phyloP scores from a whole-genome alignment of 2,329 filamentous ascomycete genomes.

The Pseudogymnoascus sp. region DNA sequence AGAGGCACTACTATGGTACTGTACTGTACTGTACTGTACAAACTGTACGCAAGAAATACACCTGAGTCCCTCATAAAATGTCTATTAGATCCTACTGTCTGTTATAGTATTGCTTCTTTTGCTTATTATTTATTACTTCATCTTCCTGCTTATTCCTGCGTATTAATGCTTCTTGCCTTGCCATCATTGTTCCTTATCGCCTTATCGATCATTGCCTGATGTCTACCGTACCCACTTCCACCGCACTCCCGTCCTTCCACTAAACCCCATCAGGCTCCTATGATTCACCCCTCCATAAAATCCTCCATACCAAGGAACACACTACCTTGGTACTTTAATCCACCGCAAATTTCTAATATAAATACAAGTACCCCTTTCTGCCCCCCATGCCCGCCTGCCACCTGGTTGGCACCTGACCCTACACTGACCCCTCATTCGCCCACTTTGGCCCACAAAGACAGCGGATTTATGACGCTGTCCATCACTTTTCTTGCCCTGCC shows the following conservation, averaged over 20 bases:
- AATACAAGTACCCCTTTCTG: background rate
- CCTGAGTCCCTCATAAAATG: background rate
- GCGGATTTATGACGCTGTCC: constrained; percentile 1
- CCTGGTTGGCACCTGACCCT: constrained; percentile 8
- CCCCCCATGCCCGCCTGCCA: background rate
- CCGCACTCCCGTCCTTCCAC: background rate
- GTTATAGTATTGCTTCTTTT: background rate
- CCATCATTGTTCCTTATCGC: too few relatives aligned
- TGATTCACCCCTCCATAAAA: constrained; percentile 2
- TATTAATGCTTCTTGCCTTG: background rate
- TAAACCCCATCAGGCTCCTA: background rate
- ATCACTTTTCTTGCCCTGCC: background rate
- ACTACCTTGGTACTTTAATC: background rate
- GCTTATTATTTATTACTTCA: background rate
- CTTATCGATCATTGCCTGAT: background rate
- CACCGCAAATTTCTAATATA: background rate
- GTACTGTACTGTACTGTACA: too few relatives aligned
- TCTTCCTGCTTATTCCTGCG: background rate
- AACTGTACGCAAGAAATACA: background rate
- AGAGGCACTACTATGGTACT: background rate
- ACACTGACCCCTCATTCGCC: constrained; percentile 5
- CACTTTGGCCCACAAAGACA: background rate
- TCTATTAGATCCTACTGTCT: background rate
- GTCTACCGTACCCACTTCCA: constrained; percentile 2
- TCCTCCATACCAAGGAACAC: background rate